phyloP scores from a whole-genome alignment of 2,329 filamentous ascomycete species.

The Xylariaceae sp. region DNA sequence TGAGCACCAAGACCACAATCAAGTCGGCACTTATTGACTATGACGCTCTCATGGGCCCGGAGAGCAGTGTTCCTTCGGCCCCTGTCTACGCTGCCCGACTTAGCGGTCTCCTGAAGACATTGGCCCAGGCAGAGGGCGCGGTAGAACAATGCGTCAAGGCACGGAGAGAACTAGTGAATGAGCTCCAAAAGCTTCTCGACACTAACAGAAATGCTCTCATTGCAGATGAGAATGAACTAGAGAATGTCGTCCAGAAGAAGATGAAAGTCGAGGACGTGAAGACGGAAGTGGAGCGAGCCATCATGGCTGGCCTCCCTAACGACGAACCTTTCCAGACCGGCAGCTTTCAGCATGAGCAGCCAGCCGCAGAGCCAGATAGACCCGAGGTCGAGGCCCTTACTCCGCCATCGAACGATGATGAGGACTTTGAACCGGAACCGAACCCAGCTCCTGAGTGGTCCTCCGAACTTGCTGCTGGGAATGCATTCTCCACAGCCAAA shows the following conservation, averaged over 20 bases:
- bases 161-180: conserved; percentile 68
- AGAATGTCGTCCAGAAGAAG: conserved; percentile 61
- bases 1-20: conserved; percentile 61
- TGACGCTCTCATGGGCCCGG: conserved; percentile 72
- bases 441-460: conserved; percentile 18
- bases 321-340: conserved; percentile 47
- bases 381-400: conserved; percentile 84
- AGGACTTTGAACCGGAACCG: conserved; percentile 16
- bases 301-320: conserved; percentile 74
- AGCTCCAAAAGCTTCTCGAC: conserved; percentile 75
- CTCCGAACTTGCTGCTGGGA: conserved; percentile 24
- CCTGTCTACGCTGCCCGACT: conserved; percentile 89
- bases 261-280: conserved; percentile 74
- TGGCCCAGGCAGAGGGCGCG: conserved; percentile 83
- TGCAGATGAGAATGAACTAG: conserved; percentile 62
- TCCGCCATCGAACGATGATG: conserved; percentile 51
- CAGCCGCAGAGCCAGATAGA: conserved; percentile 57
- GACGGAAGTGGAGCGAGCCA: conserved; percentile 81
- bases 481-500: conserved; percentile 30
- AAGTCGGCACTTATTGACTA: conserved; percentile 75
- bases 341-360: conserved; percentile 42
- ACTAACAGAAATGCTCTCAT: conserved; percentile 64
- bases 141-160: conserved; percentile 87
- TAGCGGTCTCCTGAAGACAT: conserved; percentile 79
- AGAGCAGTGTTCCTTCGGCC: conserved; percentile 64